phyloP scores from a whole-genome alignment of 805 yeast genomes.

The Lipomyces lipofer region DNA sequence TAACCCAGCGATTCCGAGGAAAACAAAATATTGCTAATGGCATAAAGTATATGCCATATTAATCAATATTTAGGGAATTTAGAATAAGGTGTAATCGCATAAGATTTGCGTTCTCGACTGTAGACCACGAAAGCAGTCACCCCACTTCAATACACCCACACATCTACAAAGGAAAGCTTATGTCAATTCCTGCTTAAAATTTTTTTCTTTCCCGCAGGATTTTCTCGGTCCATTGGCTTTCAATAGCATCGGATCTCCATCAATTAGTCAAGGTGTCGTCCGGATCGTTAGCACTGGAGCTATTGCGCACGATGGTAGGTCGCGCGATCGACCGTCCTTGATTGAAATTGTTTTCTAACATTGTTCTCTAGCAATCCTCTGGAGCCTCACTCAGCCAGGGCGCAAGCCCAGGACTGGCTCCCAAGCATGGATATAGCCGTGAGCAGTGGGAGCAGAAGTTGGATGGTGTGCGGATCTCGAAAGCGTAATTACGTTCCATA shows the following conservation, averaged over 20 bases:
- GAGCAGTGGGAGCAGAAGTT: conserved; percentile 38
- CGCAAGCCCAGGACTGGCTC: background rate
- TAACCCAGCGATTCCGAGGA: no score
- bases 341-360: background rate
- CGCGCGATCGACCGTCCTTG: background rate
- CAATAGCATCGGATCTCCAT: no score
- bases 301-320: conserved; percentile 14
- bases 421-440: conserved; percentile 25
- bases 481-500: conserved; percentile 20
- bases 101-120: no score
- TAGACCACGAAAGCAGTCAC: no score
- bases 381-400: conserved; percentile 6
- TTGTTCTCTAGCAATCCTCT: conserved; percentile 11
- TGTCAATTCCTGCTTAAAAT: background rate
- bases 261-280: conserved; percentile 8
- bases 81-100: no score
- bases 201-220: background rate
- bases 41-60: no score
- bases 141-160: no score
- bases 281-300: conserved; percentile 4
- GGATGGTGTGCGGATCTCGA: conserved; percentile 32
- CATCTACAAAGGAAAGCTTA: background rate
- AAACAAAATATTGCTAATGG: no score
- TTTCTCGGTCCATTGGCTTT: no score
- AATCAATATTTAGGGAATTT: no score